Percentiles rank a stretch among this genome's conserved stretches.
Conservation (phyloP, 1,284 basidiomycete genomes). For the Fomitopsis pinicola region DNA sequence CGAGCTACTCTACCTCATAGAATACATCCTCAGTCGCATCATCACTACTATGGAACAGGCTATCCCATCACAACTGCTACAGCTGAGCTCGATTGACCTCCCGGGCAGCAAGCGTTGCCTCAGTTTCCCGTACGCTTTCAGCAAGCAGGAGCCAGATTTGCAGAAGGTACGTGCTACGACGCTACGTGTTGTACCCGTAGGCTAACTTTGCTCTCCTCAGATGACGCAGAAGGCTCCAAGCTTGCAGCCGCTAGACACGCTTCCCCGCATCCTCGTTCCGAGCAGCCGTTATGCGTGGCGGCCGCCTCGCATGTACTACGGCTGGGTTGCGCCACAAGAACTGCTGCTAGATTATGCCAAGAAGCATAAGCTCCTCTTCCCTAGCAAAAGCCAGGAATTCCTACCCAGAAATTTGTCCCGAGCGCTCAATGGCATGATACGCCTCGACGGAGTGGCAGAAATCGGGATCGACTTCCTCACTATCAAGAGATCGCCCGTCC, state of each 20-base stretch:
- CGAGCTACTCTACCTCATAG: too few relatives aligned
- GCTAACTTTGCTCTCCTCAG: too few relatives aligned
- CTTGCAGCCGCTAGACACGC: too few relatives aligned
- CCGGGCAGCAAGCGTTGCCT: neutral
- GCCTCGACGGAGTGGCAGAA: neutral
- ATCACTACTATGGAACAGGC: neutral
- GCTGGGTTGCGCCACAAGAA: neutral
- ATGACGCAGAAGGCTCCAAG: too few relatives aligned
- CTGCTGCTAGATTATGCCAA: neutral
- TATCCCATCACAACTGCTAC: neutral
- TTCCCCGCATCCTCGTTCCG: too few relatives aligned
- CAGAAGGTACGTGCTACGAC: neutral
- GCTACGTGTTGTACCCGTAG: neutral
- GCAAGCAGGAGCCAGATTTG: neutral
- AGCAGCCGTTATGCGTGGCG: too few relatives aligned
- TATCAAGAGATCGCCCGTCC: neutral
- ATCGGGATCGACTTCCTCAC: neutral
- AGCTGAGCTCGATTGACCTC: neutral
- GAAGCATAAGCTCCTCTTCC: neutral
- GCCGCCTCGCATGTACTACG: neutral
- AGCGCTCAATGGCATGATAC: neutral
- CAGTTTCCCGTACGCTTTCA: neutral
- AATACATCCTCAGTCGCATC: too few relatives aligned
- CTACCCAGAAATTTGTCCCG: neutral
- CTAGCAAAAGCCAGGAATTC: neutral